Base-by-base conservation (phyloP, 306 rosid genomes). In the Lotus japonicus region DNA sequence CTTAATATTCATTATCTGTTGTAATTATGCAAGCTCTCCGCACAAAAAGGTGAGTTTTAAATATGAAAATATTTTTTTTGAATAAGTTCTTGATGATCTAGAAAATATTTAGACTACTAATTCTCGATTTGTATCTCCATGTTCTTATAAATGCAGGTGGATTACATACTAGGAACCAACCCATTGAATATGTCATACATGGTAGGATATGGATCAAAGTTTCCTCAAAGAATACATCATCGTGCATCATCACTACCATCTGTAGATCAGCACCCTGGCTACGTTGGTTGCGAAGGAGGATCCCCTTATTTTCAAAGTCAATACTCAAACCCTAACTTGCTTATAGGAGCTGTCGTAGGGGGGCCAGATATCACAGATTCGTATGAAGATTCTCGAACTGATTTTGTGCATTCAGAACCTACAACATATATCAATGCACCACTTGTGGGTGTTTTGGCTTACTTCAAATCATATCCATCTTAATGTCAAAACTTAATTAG, bases 381-480 rank as follows among this genome's bases (percentile, higher is more conserved):
- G 0, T 88, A 77, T n/a, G 5, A 13, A 19, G 87, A 88, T 77
- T 83, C 85, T 57, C 77, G 95, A 42, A 3, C n/a, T 9, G 77
- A 88, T 72, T 78, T 81, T 77, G 69, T 11, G 9, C 85, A 81
- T 1, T 79, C 95, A 0, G 85, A 88, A 75, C 95, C 90, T 1
- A 69, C 88, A 6, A 83, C 95, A 0, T 88, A 85, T 62, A 77
- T 88, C 35, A 88, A 88, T 79, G 88, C 95, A 14, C 88, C 90
- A 44, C 68, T 83, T 21, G 88, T 88, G 2, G 95, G 90, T 13
- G 67, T 69, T 59, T 75, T 88, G 73, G 89, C 90, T 14, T 88
- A 72, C 83, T 85, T 85, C 51, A 83, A 75, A 26, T 58, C 85
- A 33, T 73, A 78, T 35, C 57, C 76, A 57, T 67, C 15, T 9